These are phyloP conservation scores for Wickerhamiella kazuoi DNA, from an alignment of 805 yeast genomes.

Conservation along the genomic window DNA sequence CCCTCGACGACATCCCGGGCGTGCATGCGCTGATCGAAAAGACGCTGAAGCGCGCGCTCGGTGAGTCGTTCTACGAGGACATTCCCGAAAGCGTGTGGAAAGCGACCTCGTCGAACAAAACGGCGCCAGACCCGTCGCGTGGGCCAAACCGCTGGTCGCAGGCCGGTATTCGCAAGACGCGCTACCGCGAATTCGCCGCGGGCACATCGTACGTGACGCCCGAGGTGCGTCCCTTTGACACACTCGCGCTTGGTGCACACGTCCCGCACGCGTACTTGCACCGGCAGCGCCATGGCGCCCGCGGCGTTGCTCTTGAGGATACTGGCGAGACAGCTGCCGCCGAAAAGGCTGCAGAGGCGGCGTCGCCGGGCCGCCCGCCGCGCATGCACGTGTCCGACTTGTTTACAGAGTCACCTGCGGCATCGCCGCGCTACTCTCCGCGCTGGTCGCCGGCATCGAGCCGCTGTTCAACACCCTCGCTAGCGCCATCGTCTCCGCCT, in stretches of 20 bases:
- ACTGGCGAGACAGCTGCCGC: no score
- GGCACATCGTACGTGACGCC: not conserved
- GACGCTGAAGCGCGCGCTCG: constrained; percentile 13
- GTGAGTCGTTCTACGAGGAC: constrained; percentile 19
- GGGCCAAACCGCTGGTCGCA: constrained; percentile 15
- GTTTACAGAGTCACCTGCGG: no score
- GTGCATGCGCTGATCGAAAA: constrained; percentile 14
- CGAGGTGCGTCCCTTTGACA: constrained; percentile 4
- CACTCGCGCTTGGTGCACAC: constrained; percentile 8
- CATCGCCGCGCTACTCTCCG: not conserved
- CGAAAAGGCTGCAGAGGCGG: no score
- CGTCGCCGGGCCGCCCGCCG: no score
- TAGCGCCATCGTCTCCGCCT: not conserved
- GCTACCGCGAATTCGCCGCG: constrained; percentile 3
- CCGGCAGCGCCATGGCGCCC: not conserved
- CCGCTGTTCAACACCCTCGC: not conserved
- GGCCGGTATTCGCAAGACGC: constrained; percentile 3
- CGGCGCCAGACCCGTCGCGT: constrained; percentile 12
- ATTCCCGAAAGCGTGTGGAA: constrained; percentile 20
- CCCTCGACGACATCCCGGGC: constrained; percentile 19
- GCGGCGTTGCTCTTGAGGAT: no score
- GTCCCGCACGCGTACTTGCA: constrained; percentile 3
- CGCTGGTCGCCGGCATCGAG: not conserved
- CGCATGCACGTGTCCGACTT: not conserved
- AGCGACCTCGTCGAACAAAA: constrained; percentile 10